Conservation (phyloP, 345 rosid species). For the Syzygium grande region DNA sequence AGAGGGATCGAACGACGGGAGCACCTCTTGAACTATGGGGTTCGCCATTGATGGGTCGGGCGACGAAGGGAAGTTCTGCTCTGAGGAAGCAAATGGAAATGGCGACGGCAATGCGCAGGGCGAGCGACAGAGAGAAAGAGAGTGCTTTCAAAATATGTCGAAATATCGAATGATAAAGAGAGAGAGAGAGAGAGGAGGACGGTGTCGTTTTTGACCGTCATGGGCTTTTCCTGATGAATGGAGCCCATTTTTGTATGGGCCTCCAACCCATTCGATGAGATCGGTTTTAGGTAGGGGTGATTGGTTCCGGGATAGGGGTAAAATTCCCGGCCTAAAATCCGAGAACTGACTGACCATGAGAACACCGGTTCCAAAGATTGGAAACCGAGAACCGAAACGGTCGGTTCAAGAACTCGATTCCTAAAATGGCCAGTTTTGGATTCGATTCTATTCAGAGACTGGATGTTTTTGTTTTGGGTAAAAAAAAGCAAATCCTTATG, state of each 20-base stretch:
- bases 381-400: rapidly evolving
- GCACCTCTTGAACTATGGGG: constrained; percentile 35
- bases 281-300: rapidly evolving
- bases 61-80: not conserved
- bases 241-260: not conserved
- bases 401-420: rapidly evolving
- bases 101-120: not conserved
- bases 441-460: rapidly evolving
- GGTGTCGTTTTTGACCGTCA: not conserved
- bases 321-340: rapidly evolving
- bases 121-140: not conserved
- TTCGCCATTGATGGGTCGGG: constrained; percentile 24
- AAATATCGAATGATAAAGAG: rapidly evolving
- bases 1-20: not conserved
- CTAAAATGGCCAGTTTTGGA: rapidly evolving
- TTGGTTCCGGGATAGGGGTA: rapidly evolving
- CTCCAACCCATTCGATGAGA: not conserved
- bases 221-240: not conserved
- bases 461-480: rapidly evolving
- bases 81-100: not conserved
- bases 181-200: not conserved
- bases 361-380: no score
- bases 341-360: rapidly evolving
- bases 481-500: rapidly evolving
- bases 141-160: not conserved